Conservation (phyloP, 441 rosid genomes). For the Geranium incanum region DNA sequence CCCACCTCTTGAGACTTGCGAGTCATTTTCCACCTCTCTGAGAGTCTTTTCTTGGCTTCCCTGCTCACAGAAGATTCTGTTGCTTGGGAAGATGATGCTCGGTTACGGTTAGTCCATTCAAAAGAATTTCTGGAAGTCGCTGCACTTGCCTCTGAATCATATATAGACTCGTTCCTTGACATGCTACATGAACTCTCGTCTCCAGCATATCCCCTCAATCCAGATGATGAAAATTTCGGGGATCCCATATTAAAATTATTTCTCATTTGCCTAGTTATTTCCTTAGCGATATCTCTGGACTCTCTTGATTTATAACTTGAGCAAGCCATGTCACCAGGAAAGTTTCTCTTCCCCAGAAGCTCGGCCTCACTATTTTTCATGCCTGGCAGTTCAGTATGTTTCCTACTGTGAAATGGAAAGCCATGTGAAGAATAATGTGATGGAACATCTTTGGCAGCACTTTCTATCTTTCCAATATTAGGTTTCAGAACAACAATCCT, state of each 20-base stretch:
- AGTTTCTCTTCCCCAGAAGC: constrained; percentile 32
- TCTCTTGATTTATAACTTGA: constrained; percentile 54
- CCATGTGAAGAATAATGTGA: constrained; percentile 47
- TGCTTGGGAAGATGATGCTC: constrained; percentile 41
- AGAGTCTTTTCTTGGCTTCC: constrained; percentile 88
- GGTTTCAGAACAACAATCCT: constrained; percentile 92
- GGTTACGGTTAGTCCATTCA: constrained; percentile 33
- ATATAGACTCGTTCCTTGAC: constrained; percentile 64
- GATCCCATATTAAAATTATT: constrained; percentile 33
- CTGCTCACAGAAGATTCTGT: constrained; percentile 59
- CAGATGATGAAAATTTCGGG: constrained; percentile 35
- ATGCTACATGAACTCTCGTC: constrained; percentile 68
- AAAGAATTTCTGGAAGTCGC: constrained; percentile 35
- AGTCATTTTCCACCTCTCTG: constrained; percentile 91
- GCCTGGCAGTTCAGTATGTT: constrained; percentile 31
- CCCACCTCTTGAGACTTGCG: constrained; percentile 51
- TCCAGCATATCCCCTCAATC: constrained; percentile 63
- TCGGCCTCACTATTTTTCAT: constrained; percentile 32
- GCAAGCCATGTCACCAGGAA: constrained; percentile 33
- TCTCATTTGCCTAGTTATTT: constrained; percentile 61
- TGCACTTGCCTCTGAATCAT: constrained; percentile 49
- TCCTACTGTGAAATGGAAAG: constrained; percentile 38
- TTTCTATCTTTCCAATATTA: constrained; percentile 48
- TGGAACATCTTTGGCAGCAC: constrained; percentile 34
- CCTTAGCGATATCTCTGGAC: constrained; percentile 57